Conservation (phyloP, 1,284 basidiomycete species). For the Austroboletus niveus region DNA sequence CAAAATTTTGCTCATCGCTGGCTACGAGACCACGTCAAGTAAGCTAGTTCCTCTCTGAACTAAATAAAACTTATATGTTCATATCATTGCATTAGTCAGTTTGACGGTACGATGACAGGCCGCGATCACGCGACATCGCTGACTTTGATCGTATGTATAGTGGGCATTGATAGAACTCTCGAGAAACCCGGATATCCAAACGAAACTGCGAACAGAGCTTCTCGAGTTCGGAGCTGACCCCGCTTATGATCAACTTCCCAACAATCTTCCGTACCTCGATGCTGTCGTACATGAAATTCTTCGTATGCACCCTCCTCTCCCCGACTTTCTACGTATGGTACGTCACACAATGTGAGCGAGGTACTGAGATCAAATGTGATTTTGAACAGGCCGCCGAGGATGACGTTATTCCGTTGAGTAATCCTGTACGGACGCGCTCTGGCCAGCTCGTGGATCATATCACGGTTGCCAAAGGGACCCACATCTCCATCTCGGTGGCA, state of each 20-base stretch:
- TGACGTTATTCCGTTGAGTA: slow-evolving; percentile 45
- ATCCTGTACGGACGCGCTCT: neutral
- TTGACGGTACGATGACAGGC: slow-evolving; percentile 15
- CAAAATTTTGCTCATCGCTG: slow-evolving; percentile 29
- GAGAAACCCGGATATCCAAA: slow-evolving; percentile 20
- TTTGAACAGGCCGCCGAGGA: neutral
- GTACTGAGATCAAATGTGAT: neutral
- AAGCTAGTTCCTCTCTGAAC: neutral
- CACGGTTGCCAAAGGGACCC: neutral
- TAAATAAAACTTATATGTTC: neutral
- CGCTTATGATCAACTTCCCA: slow-evolving; percentile 26
- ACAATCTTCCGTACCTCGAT: slow-evolving; percentile 28
- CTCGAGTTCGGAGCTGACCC: slow-evolving; percentile 20
- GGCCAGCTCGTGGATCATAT: neutral
- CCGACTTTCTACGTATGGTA: slow-evolving; percentile 42
- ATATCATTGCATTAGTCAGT: slow-evolving; percentile 12
- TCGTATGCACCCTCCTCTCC: slow-evolving; percentile 18
- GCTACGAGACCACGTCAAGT: slow-evolving; percentile 33
- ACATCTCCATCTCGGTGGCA: slow-evolving; percentile 16
- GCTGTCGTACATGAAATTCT: slow-evolving; percentile 29
- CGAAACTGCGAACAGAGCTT: slow-evolving; percentile 28
- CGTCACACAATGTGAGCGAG: slow-evolving; percentile 1
- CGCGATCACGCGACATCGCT: neutral
- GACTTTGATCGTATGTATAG: slow-evolving; percentile 2
- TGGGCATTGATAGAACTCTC: slow-evolving; percentile 35